Evolutionary conservation across 2,329 filamentous ascomycete species (phyloP).

Genomic region (Trichoderma arundinaceum): DNA sequence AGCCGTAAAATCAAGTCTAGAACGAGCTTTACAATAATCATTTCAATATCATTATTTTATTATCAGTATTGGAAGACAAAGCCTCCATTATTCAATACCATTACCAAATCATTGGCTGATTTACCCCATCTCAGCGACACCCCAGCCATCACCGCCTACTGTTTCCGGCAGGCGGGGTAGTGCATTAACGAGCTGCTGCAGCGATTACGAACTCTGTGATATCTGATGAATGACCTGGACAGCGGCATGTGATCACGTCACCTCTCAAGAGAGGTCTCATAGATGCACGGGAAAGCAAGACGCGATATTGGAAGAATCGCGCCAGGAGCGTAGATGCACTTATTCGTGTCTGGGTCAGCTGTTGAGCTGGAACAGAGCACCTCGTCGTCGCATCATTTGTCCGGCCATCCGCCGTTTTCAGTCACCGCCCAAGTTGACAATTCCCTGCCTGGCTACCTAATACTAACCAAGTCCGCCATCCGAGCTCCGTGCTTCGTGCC

Average conservation of each 20-base stretch:
- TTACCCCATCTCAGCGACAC: conserved; percentile 1
- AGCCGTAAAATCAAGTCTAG: too few species aligned
- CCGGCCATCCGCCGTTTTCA: background rate
- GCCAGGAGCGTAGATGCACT: background rate
- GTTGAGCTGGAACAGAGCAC: background rate
- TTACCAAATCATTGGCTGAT: background rate
- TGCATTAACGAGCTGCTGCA: background rate
- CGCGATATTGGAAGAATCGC: background rate
- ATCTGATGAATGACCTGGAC: conserved; percentile 3
- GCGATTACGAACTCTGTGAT: background rate
- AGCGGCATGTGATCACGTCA: conserved; percentile 19
- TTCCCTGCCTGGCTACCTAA: too few species aligned
- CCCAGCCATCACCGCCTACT: conserved; percentile 24
- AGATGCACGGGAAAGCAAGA: background rate
- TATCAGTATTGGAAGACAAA: too few species aligned
- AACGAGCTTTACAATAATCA: too few species aligned
- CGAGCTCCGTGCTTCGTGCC: background rate
- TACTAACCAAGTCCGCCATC: background rate
- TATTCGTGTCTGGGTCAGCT: background rate
- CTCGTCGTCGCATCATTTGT: background rate
- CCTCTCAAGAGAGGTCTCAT: background rate
- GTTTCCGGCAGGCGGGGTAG: conserved; percentile 24
- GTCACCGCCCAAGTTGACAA: conserved; percentile 14
- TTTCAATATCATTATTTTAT: too few species aligned
- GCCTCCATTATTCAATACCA: background rate